A percentile compares a stretch with the other conserved stretches of the same genome.
phyloP scores from a whole-genome alignment of 2,329 filamentous ascomycete species.

The Monosporascus ibericus region DNA sequence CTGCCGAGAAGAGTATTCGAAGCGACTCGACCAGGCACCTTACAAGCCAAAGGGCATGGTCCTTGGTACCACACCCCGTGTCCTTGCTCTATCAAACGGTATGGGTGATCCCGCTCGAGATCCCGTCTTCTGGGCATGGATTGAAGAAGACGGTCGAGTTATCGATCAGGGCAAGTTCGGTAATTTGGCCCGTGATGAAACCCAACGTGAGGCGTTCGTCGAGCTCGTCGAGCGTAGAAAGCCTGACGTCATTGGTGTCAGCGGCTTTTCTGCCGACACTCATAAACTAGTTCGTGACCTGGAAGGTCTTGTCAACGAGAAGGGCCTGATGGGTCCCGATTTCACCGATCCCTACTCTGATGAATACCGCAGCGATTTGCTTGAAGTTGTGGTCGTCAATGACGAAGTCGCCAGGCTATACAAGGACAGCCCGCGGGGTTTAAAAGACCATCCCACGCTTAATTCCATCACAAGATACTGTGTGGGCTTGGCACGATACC shows the following conservation, averaged over 20 bases:
- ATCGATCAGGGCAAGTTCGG: constrained; percentile 82
- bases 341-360: constrained; percentile 74
- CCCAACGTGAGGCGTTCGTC: constrained; percentile 62
- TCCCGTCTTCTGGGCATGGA: constrained; percentile 82
- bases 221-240: constrained; percentile 73
- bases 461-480: constrained; percentile 80
- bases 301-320: constrained; percentile 69
- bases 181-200: constrained; percentile 68
- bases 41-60: constrained; percentile 93
- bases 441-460: constrained; percentile 73
- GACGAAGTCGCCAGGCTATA: constrained; percentile 97
- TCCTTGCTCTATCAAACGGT: constrained; percentile 82
- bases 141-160: constrained; percentile 87
- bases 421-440: constrained; percentile 78
- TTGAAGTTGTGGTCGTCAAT: constrained; percentile 89
- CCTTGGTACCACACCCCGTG: constrained; percentile 79
- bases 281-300: constrained; percentile 77
- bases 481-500: constrained; percentile 79
- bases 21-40: constrained; percentile 88
- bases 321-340: constrained; percentile 71
- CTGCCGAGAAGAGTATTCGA: constrained; percentile 83
- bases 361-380: constrained; percentile 67
- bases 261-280: constrained; percentile 83
- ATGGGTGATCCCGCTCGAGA: constrained; percentile 68
- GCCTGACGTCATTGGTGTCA: constrained; percentile 85